Evolutionary conservation across 176 grass and related monocot genomes (phyloP).

Genomic region (Aegilops tauschii): DNA sequence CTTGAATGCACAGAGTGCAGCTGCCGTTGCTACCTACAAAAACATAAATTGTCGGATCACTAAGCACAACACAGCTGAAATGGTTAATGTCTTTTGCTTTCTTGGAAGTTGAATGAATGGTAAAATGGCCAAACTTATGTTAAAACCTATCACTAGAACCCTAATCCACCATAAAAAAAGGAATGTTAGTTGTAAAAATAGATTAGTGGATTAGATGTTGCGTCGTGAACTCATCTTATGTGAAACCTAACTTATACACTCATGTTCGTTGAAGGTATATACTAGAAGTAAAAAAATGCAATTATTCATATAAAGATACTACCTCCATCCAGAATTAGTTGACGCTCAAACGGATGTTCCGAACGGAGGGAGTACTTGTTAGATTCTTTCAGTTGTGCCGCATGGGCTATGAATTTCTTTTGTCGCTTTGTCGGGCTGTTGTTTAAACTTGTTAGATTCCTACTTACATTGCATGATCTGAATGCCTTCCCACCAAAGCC

Average conservation of each 20-base stretch:
- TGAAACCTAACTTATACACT: no score
- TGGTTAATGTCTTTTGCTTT: neutral
- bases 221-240: no score
- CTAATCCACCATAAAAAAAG: no score
- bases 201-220: no score
- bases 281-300: no score
- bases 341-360: no score
- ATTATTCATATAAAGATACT: no score
- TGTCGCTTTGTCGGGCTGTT: neutral
- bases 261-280: no score
- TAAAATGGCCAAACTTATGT: neutral
- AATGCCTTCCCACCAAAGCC: conserved; percentile 62
- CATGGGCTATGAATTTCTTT: neutral
- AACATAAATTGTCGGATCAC: neutral
- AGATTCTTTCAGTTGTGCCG: neutral
- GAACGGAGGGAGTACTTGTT: no score
- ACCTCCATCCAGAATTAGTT: no score
- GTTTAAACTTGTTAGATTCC: neutral
- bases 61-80: neutral
- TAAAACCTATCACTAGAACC: neutral
- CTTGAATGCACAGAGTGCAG: conserved; percentile 64
- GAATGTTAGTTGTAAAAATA: no score
- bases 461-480: conserved; percentile 47
- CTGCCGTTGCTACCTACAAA: conserved; percentile 59
- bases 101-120: neutral